Base-by-base conservation (phyloP, 441 rosid genomes). In the Gossypium davidsonii region DNA sequence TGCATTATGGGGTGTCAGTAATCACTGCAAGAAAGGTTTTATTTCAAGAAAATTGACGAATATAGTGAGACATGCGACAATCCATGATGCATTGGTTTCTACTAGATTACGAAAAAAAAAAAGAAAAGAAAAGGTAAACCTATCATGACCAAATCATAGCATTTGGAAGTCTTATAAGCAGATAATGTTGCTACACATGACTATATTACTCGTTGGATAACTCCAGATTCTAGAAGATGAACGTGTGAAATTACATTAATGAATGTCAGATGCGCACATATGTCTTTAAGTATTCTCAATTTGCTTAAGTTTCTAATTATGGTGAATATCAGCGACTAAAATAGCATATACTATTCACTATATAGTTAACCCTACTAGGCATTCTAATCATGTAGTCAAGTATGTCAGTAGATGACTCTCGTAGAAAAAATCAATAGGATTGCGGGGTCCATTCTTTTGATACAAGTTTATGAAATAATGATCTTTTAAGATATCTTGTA, bases 71-170 rank as follows among this genome's bases (percentile, higher is more conserved):
- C 23, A 67, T 11, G 23, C 49, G 44, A 14, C 39, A 48, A 21
- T 52, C 37, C 56, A 66, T 14, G 70, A 66, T 28, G 37, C 23
- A 23, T 46, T 48, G 70, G 11, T 25, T 66, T 14, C 70, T 66
- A 37, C 20, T 20, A 46, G 14, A 3, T 48, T 48, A 26, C 31
- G 7, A 21, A n/a, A 9, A 46, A 17, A 9, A 37, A 44, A 10
- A 18, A 37, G 21, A 21, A 20, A 3, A 3, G 4, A 26, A 26
- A 26, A 26, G 31, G 31, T 3, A 67, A 66, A 48, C 23, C 21
- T 39, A 67, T 25, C 57, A 48, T 66, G 11, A 65, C 56, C 48
- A 6, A 66, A 67, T 25, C 71, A 67, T 48, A 48, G 7, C 58
- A 67, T 25, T 18, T 25, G 1, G 49, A 46, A 66, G 37, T 46